These are phyloP conservation scores for Truncatella angustata DNA, from an alignment of 2,329 filamentous ascomycete genomes.

Conservation along the genomic window DNA sequence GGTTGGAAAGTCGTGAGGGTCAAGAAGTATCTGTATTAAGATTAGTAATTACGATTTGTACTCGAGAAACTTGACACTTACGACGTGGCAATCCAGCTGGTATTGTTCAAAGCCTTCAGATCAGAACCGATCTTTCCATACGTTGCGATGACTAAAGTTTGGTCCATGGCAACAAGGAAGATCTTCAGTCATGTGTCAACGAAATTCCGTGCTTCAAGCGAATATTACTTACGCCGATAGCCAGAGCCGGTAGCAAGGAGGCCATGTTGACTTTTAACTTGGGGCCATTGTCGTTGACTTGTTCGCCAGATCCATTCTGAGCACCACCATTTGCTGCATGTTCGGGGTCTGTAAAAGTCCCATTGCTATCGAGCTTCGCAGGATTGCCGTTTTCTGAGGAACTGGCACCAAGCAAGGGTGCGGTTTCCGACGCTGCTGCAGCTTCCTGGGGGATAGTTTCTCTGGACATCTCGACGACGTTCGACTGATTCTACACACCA, in stretches of 20 bases:
- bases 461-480: slow-evolving; percentile 1
- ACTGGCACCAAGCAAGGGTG: slow-evolving; percentile 21
- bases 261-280: slow-evolving; percentile 24
- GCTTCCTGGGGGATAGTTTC: slow-evolving; percentile 9
- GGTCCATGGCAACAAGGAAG: slow-evolving; percentile 71
- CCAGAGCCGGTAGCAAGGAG: slow-evolving; percentile 24
- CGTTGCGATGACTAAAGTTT: slow-evolving; percentile 75
- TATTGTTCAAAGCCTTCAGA: slow-evolving; percentile 69
- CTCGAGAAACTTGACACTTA: slow-evolving; percentile 23
- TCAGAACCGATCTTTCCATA: slow-evolving; percentile 78
- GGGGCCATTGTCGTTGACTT: slow-evolving; percentile 17
- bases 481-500: no score
- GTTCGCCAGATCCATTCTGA: no score
- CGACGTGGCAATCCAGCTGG: slow-evolving; percentile 66
- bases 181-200: no score
- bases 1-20: slow-evolving; percentile 44
- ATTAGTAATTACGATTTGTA: no score
- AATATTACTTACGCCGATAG: slow-evolving; percentile 23
- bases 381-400: slow-evolving; percentile 12
- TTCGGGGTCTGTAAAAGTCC: slow-evolving; percentile 15
- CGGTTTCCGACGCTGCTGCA: slow-evolving; percentile 19
- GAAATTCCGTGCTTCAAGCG: background rate
- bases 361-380: slow-evolving; percentile 14
- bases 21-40: background rate
- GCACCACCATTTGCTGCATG: no score